Evolutionary conservation across 2,329 filamentous ascomycete genomes (phyloP).

Genomic region (Botryotinia calthae): DNA sequence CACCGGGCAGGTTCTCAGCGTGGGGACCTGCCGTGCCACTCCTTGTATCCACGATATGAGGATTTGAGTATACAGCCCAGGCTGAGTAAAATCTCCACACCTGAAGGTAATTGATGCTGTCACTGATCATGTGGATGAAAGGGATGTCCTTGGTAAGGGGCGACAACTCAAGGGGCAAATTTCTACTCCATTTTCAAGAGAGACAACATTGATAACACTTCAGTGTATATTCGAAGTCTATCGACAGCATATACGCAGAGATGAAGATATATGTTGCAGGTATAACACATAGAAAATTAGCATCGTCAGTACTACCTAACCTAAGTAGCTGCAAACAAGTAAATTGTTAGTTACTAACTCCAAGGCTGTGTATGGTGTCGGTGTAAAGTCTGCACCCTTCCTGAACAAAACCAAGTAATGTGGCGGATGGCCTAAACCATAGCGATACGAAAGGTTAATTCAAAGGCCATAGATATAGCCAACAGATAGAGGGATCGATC

Average conservation of each 20-base stretch:
- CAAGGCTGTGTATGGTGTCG: neutral
- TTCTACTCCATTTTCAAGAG: neutral
- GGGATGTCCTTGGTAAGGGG: neutral
- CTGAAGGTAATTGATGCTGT: neutral
- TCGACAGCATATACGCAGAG: neutral
- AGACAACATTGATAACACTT: neutral
- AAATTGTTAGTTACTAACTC: neutral
- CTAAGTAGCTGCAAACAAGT: neutral
- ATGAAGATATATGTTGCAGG: neutral
- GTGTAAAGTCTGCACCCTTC: neutral
- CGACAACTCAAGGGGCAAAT: neutral
- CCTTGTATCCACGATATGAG: neutral
- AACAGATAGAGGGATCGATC: neutral
- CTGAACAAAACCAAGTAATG: constrained; percentile 1
- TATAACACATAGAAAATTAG: neutral
- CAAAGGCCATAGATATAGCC: neutral
- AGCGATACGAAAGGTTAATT: neutral
- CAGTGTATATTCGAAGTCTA: neutral
- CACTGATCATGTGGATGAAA: neutral
- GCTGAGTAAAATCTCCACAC: neutral
- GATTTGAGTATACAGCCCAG: neutral
- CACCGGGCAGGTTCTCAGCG: neutral
- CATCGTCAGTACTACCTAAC: neutral
- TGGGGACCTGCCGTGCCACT: neutral
- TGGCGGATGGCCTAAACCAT: neutral